phyloP scores from a whole-genome alignment of 2,329 filamentous ascomycete species.

The Alternaria postmessia region DNA sequence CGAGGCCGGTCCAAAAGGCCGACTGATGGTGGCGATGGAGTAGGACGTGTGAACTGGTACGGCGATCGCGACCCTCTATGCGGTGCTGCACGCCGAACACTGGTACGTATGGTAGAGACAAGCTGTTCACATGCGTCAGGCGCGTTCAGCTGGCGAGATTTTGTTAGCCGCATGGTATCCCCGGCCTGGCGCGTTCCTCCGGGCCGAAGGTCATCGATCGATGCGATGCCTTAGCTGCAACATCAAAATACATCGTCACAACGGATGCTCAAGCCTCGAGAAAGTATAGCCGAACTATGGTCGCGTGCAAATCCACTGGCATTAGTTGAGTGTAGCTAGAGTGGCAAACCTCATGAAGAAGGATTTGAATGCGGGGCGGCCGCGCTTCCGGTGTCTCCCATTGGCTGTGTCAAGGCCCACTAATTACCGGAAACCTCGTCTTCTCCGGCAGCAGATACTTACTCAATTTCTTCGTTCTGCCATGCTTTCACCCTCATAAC shows the following conservation, averaged over 20 bases:
- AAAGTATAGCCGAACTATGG: not conserved
- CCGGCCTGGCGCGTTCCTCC: constrained; percentile 4
- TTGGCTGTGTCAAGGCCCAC: not conserved
- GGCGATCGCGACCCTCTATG: not conserved
- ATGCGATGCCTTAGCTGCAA: not conserved
- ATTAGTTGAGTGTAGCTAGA: not conserved
- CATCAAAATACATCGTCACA: not conserved
- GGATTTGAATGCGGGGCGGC: not conserved
- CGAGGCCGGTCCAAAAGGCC: constrained; percentile 3
- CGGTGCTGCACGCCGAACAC: not conserved
- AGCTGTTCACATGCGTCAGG: not conserved
- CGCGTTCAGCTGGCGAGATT: not conserved
- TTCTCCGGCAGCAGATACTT: not conserved
- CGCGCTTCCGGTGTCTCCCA: not conserved
- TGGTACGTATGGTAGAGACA: not conserved
- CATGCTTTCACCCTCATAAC: not conserved
- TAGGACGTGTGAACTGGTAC: not conserved
- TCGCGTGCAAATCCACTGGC: not conserved
- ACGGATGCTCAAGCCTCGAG: not conserved
- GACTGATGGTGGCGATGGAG: not conserved
- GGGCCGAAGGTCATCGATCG: constrained; percentile 13
- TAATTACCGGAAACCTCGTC: not conserved
- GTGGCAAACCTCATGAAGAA: not conserved
- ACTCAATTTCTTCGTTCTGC: not conserved
- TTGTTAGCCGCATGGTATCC: constrained; percentile 9